Base-by-base conservation (phyloP, 805 yeast species). In the Saccharomycopsis olivae region DNA sequence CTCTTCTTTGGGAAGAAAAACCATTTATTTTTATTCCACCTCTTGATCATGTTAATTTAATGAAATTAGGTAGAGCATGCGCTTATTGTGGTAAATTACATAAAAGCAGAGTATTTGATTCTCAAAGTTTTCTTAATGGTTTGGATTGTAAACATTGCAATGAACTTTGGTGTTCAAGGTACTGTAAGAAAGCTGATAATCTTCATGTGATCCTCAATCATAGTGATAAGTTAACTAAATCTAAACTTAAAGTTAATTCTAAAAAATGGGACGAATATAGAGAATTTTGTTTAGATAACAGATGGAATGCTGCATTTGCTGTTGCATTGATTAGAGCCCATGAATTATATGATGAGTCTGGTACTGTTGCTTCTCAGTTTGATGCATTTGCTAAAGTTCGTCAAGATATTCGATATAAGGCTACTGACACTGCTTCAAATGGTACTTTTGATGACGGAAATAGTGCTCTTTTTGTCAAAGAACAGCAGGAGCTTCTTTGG, bases 241-340 rank as follows among this genome's bases (percentile, higher is more conserved):
- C 62, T 24, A 65, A 62, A 28, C 49, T 47, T 36, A 44, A 49
- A n/a, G 59, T 75, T 29, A 59, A 65, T 40, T 57, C 69, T 1
- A 55, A 64, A 20, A 66, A 65, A 4, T 84, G 83, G 75, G 56
- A 57, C 21, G 62, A 57, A 19, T 72, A 75, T 50, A 80, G 75
- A 47, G 67, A 70, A 23, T 78, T 66, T 53, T 80, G 88, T 53
- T 59, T 69, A 36, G 71, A 72, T 24, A 73, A 77, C 48, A 69
- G 74, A 44, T 77, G 89, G 79, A 68, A 68, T 40, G 85, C 82
- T 0, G 74, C 79, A 9, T 80, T 70, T 54, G 76, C 84, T 1
- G 64, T 76, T 32, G 79, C 81, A 0, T 51, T 75, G 29, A 68
- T 77, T 10, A 65, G 71, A 46, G 71, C 83, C 8, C 60, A 62